phyloP scores from a whole-genome alignment of 345 rosid species.

The Populus nigra region DNA sequence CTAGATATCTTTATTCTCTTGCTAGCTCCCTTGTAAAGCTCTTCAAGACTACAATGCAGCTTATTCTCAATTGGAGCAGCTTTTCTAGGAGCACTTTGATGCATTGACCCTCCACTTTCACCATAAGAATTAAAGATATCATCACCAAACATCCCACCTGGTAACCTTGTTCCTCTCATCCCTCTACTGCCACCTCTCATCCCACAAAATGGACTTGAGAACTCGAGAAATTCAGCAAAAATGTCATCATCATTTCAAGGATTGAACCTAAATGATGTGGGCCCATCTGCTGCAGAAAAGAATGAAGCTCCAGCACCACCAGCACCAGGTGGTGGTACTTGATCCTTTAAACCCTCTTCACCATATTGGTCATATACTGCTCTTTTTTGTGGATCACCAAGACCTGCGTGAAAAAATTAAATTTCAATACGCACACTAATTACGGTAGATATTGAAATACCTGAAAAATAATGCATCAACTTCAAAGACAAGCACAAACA shows the following conservation, averaged over 20 bases:
- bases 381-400: slow-evolving; percentile 10
- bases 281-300: slow-evolving; percentile 1
- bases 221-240: slow-evolving; percentile 7
- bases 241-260: slow-evolving; percentile 12
- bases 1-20: slow-evolving; percentile 12
- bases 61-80: slow-evolving; percentile 14
- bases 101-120: slow-evolving; percentile 2
- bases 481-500: too few relatives aligned
- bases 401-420: neutral
- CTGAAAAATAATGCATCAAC: too few relatives aligned
- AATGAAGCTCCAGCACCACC: neutral
- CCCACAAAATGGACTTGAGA: neutral
- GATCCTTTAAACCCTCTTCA: slow-evolving; percentile 14
- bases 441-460: too few relatives aligned
- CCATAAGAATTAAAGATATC: neutral
- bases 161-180: slow-evolving; percentile 2
- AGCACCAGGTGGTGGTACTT: slow-evolving; percentile 9
- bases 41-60: slow-evolving; percentile 16
- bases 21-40: slow-evolving; percentile 12
- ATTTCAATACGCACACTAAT: neutral
- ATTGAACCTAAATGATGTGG: neutral
- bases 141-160: slow-evolving; percentile 12
- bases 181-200: slow-evolving; percentile 3
- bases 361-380: slow-evolving; percentile 13
- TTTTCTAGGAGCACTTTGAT: slow-evolving; percentile 12